Base-by-base conservation (phyloP, 257 asterid species). In the Primulina eburnea region DNA sequence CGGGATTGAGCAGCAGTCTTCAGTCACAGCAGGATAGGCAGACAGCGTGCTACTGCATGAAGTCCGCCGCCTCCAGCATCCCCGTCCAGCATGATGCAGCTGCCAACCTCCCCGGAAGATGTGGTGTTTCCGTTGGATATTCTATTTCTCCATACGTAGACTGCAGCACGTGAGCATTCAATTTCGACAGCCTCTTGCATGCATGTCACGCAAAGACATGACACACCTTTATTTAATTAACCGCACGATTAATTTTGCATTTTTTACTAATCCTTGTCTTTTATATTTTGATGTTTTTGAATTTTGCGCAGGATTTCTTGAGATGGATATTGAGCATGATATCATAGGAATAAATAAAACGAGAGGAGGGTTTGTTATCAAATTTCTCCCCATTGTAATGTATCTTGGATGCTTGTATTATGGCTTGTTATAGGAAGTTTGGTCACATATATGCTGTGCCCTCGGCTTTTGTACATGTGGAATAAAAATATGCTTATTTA, bases 41-140 rank as follows among this genome's bases (percentile, higher is more conserved):
- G 26, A 61, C 79, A 4, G 94, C 79, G 18, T 89, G 96, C 64
- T 28, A 70, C 71, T 89, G 96, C 72, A 3, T 81, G 17, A 85
- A 85, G 67, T 2, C 82, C 9, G 88, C 95, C 6, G 87, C 95
- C 24, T 6, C 82, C 14, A 50, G 73, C 76, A 72, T 9, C 30
- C 67, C 14, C 38, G 34, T 88, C 38, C 79, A 59, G 68, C 67
- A 70, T 0, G 88, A 79, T 52, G 73, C 78, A 65, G 95, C 92
- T 30, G 4, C 82, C 24, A 72, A n/a, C 38, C 95, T 90, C 64
- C 88, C 95, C 33, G 72, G 75, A 26, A 75, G 67, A 3, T 88
- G 96, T 60, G 89, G 87, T 7, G 85, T 83, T 68, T 12, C 79
- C 2, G 37, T 69, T 64, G 73, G 62, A n/a, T 34, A 76, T 21